Evolutionary conservation across 2,329 filamentous ascomycete species (phyloP), one percentile per base, ranked within the genome.

Genomic region (Sordariomycetes sp.): DNA sequence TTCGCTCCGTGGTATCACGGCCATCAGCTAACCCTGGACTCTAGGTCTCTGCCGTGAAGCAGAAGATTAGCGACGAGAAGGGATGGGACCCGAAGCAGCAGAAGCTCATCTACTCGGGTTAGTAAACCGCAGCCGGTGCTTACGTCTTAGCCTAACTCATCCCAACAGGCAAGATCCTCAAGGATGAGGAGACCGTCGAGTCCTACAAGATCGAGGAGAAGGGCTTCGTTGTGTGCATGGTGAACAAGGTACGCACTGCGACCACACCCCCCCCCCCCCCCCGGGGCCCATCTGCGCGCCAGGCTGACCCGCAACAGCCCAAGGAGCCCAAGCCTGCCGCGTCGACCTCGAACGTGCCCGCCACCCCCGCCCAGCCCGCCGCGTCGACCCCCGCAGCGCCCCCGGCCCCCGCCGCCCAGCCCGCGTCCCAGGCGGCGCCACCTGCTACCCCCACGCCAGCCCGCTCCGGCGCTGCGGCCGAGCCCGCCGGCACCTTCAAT

Each of bases 191-290:
- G 69, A 96, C 91, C 2, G 88, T 99, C 65, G 90, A 90, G 72
- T 91, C 89, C 48, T 97, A 97, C 78, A 96, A 90, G 74, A 97
- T 99, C 62, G 92, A 99, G 74, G 94, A 97, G 81, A 99, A 97
- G 80, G 94, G 94, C 42, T 99, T 97, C 71, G 90, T 99, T 66
- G 94, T 99, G 60, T 99, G 94, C 76, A 96, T 99, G 85, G 86
- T 95, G 65, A 90, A 89, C 69, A 97, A 97, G 88, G 91, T 95
- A 76, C 61, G 72, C 61, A 10, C 20, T 45, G 8, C 39, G 15
- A 45, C 39, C 8, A 25, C 15, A 22, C 25, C n/a, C n/a, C n/a
- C n/a, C n/a, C n/a, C n/a, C n/a, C n/a, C n/a, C n/a, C n/a, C n/a
- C n/a, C n/a, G n/a, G n/a, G n/a, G 25, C 24, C 13, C n/a, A 42